Conservation (phyloP, 1,284 basidiomycete species). For the Ganoderma sp. region DNA sequence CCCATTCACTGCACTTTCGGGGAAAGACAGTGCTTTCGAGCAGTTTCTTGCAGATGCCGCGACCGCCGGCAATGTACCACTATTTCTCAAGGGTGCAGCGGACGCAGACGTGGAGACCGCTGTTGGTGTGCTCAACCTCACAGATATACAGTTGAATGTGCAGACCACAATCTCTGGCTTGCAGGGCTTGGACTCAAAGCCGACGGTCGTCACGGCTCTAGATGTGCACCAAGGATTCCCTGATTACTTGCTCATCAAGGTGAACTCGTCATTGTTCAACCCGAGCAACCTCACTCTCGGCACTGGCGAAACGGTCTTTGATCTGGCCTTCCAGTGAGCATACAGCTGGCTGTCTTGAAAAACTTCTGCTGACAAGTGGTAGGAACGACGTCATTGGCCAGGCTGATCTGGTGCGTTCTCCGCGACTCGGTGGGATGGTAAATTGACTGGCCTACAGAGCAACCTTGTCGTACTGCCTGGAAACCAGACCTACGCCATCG, state of each 20-base stretch:
- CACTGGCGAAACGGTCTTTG: constrained; percentile 68
- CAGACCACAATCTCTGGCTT: constrained; percentile 67
- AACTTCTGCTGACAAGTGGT: neutral
- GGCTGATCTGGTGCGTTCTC: constrained; percentile 20
- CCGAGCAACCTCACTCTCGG: constrained; percentile 79
- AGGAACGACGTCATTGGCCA: constrained; percentile 20
- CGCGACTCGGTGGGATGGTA: neutral
- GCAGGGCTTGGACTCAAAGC: constrained; percentile 68
- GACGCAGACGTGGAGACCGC: constrained; percentile 69
- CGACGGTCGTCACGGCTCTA: constrained; percentile 62
- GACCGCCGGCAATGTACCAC: constrained; percentile 51
- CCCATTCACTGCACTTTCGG: constrained; percentile 62
- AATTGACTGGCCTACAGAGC: constrained; percentile 35
- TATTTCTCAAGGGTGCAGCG: constrained; percentile 66
- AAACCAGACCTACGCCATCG: constrained; percentile 57
- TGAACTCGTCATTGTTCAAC: constrained; percentile 61
- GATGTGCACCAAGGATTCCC: constrained; percentile 76
- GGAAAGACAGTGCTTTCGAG: constrained; percentile 62
- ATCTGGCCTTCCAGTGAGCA: constrained; percentile 56
- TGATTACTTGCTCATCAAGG: constrained; percentile 72
- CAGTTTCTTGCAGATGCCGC: constrained; percentile 73
- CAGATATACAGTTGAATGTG: constrained; percentile 69
- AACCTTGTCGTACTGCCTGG: constrained; percentile 63
- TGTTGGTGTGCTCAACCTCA: constrained; percentile 67
- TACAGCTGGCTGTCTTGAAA: neutral